These are phyloP conservation scores for Phytophthora gonapodyides DNA, from an alignment of 352 stramenopile genomes.

Conservation along the genomic window DNA sequence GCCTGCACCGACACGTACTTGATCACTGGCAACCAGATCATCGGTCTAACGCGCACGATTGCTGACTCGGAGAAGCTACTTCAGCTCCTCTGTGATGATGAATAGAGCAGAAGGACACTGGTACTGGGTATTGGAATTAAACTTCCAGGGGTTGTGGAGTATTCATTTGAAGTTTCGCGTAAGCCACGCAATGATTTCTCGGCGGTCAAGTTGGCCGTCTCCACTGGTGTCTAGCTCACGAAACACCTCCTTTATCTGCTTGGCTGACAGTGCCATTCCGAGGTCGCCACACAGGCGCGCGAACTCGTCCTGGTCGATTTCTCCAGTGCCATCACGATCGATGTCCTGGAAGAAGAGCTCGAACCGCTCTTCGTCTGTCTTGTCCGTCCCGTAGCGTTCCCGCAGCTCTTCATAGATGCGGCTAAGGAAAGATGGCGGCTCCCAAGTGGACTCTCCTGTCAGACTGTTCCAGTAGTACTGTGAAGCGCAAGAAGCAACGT, in stretches of 20 bases:
- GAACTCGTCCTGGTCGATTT: slow-evolving; percentile 72
- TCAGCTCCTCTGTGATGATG: slow-evolving; percentile 58
- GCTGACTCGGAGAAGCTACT: slow-evolving; percentile 81
- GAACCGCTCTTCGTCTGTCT: slow-evolving; percentile 62
- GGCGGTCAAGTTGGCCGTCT: slow-evolving; percentile 61
- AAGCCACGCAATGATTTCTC: slow-evolving; percentile 66
- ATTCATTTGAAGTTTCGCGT: slow-evolving; percentile 44
- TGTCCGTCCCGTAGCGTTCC: slow-evolving; percentile 50
- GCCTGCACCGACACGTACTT: slow-evolving; percentile 80
- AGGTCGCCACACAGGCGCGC: slow-evolving; percentile 67
- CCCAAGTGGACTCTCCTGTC: slow-evolving; percentile 70
- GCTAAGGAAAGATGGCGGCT: slow-evolving; percentile 55
- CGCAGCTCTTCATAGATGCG: slow-evolving; percentile 62
- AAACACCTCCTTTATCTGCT: slow-evolving; percentile 63
- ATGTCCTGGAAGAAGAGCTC: slow-evolving; percentile 71
- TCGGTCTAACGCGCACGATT: slow-evolving; percentile 79
- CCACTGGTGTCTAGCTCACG: slow-evolving; percentile 63
- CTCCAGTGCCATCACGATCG: slow-evolving; percentile 58
- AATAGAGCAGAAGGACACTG: slow-evolving; percentile 34
- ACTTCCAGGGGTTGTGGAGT: neutral
- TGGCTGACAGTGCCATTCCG: slow-evolving; percentile 61
- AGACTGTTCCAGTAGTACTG: slow-evolving; percentile 78
- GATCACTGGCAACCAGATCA: slow-evolving; percentile 73
- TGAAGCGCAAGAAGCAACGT: neutral
- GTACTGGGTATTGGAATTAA: slow-evolving; percentile 22